Conservation (phyloP, 75 land plant species). For the Azolla pinnata region DNA sequence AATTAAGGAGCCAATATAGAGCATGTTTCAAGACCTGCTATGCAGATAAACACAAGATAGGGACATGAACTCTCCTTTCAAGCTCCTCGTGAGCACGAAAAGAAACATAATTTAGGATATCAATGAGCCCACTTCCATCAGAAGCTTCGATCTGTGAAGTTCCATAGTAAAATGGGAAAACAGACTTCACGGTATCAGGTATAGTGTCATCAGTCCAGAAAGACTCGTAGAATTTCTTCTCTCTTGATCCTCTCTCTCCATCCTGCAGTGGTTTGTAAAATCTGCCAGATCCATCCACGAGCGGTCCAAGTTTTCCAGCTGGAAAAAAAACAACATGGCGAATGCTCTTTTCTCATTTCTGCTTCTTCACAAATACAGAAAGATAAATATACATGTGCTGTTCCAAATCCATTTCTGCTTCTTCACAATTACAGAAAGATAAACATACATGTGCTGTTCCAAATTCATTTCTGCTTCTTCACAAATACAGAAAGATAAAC, state of each 20-base stretch:
- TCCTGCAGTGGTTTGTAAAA: conserved; percentile 88
- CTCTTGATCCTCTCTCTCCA: conserved; percentile 50
- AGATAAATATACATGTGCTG: not conserved
- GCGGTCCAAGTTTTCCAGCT: conserved; percentile 65
- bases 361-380: conserved; percentile 1
- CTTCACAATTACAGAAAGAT: not conserved
- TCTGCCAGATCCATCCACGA: conserved; percentile 67
- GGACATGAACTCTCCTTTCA: not conserved
- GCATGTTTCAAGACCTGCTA: conserved; percentile 1
- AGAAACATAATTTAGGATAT: conserved; percentile 10
- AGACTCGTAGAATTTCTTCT: conserved; percentile 56
- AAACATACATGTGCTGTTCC: not conserved
- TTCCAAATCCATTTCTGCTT: not conserved
- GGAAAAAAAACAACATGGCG: conserved; percentile 3
- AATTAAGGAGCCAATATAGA: not conserved
- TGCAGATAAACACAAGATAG: not conserved
- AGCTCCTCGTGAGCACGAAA: not conserved
- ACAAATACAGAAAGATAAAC: not conserved
- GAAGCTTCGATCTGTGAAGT: conserved; percentile 40
- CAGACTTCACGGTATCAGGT: conserved; percentile 36
- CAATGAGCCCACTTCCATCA: conserved; percentile 30
- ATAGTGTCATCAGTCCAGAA: conserved; percentile 47
- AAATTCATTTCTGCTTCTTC: not conserved
- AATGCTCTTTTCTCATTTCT: not conserved
- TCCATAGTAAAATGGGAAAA: conserved; percentile 71